Conservation (phyloP, 306 rosid species). For the Trichosanthes truncata region DNA sequence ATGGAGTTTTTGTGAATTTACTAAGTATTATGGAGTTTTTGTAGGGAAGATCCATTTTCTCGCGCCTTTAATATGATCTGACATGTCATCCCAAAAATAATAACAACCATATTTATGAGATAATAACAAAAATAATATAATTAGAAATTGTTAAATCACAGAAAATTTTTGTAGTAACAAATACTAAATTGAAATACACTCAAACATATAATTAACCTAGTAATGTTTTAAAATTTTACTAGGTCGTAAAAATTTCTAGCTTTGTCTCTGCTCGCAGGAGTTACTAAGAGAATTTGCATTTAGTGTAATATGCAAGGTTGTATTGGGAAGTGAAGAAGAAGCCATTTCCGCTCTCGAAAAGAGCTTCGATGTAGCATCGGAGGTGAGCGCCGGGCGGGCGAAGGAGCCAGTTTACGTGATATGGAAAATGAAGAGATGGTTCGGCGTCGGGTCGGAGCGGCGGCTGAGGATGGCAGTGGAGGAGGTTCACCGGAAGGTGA, state of each 20-base stretch:
- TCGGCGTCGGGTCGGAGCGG: constrained; percentile 63
- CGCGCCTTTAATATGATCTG: too few relatives aligned
- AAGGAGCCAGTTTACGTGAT: constrained; percentile 51
- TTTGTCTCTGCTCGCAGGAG: constrained; percentile 15
- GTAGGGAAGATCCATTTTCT: too few relatives aligned
- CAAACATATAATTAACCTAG: too few relatives aligned
- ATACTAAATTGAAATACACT: background rate
- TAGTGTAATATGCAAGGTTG: constrained; percentile 49
- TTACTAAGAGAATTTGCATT: constrained; percentile 57
- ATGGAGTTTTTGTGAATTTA: too few relatives aligned
- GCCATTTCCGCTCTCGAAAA: constrained; percentile 29
- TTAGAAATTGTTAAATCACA: too few relatives aligned
- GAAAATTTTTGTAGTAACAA: too few relatives aligned
- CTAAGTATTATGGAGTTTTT: too few relatives aligned
- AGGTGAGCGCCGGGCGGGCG: constrained; percentile 60
- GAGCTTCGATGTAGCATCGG: constrained; percentile 65
- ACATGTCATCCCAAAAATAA: too few relatives aligned
- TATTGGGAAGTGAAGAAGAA: constrained; percentile 33
- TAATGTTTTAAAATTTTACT: too few relatives aligned
- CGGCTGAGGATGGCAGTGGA: constrained; percentile 40
- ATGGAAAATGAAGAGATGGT: constrained; percentile 74
- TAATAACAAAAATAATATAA: too few relatives aligned
- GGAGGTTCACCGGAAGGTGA: constrained; percentile 42
- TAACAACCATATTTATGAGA: too few relatives aligned
- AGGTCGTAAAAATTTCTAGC: background rate